A percentile compares a stretch with the other conserved stretches of the same genome.
Evolutionary conservation across 2,329 filamentous ascomycete species (phyloP).

Genomic region (Hymenoscyphus salicellus): DNA sequence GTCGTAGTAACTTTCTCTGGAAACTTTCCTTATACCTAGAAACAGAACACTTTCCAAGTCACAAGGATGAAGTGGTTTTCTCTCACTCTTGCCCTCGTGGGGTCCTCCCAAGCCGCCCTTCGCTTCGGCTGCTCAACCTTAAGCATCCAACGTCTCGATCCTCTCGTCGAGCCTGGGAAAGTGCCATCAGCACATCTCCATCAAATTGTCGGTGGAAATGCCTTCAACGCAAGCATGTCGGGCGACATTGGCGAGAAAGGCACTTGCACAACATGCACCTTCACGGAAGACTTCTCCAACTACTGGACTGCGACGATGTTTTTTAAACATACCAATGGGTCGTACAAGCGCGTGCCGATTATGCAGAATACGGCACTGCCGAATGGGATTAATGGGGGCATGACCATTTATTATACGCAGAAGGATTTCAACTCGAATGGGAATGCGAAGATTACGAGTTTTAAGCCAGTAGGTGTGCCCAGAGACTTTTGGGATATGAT

Average conservation of each 20-base stretch:
- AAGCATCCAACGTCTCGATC: slow-evolving; percentile 19
- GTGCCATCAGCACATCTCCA: slow-evolving; percentile 18
- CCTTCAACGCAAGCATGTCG: slow-evolving; percentile 42
- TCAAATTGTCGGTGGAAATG: slow-evolving; percentile 31
- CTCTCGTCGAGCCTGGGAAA: slow-evolving; percentile 18
- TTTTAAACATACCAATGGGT: slow-evolving; percentile 33
- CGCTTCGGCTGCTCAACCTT: slow-evolving; percentile 20
- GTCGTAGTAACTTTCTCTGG: background rate
- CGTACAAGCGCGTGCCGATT: slow-evolving; percentile 31
- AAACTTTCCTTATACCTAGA: background rate
- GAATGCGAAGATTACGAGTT: background rate
- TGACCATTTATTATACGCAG: slow-evolving; percentile 39
- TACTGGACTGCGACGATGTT: slow-evolving; percentile 36
- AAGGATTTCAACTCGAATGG: slow-evolving; percentile 3
- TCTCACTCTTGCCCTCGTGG: slow-evolving; percentile 7
- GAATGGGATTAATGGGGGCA: slow-evolving; percentile 33
- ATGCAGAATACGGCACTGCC: slow-evolving; percentile 32
- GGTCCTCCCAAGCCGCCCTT: slow-evolving; percentile 13
- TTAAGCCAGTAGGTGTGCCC: no score
- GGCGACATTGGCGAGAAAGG: slow-evolving; percentile 27
- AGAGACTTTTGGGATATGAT: background rate
- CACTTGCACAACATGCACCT: slow-evolving; percentile 35
- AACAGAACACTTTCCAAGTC: background rate
- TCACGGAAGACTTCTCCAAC: slow-evolving; percentile 38
- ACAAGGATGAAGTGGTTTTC: slow-evolving; percentile 13